These are phyloP conservation scores for Malus sieversii DNA, from an alignment of 306 rosid genomes.

Conservation along the genomic window DNA sequence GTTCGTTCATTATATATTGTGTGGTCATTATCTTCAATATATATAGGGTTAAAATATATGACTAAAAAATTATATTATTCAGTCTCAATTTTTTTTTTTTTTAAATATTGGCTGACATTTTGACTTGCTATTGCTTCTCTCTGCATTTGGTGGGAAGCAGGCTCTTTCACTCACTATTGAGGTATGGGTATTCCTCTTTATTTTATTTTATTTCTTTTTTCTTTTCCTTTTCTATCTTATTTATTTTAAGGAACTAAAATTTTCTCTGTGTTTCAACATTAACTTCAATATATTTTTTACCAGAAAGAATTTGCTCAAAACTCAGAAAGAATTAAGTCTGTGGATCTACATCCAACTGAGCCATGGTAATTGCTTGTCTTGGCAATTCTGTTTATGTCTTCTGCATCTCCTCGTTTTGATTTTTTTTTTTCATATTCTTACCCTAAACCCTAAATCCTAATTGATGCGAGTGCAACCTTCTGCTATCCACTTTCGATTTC, in stretches of 20 bases:
- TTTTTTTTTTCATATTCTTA: neutral
- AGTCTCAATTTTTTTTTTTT: too few relatives aligned
- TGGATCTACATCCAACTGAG: slow-evolving; percentile 69
- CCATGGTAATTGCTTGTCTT: slow-evolving; percentile 45
- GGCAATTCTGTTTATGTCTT: neutral
- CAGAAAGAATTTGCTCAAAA: slow-evolving; percentile 58
- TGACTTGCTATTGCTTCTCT: slow-evolving; percentile 3
- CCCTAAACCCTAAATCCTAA: neutral
- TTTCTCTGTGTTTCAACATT: neutral
- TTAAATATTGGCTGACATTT: neutral
- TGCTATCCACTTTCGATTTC: too few relatives aligned
- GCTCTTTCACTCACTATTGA: slow-evolving; percentile 37
- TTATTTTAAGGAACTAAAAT: neutral
- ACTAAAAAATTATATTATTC: too few relatives aligned
- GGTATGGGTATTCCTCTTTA: slow-evolving; percentile 22
- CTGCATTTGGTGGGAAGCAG: slow-evolving; percentile 18
- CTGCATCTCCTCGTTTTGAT: neutral
- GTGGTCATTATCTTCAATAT: too few relatives aligned
- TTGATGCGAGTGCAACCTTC: neutral
- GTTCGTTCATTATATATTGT: too few relatives aligned
- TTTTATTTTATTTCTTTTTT: too few relatives aligned
- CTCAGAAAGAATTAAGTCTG: slow-evolving; percentile 68
- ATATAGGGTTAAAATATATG: too few relatives aligned
- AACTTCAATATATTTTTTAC: neutral
- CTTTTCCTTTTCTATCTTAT: neutral